Conservation (phyloP, 2,329 filamentous ascomycete genomes). For the Aureobasidium sp. region DNA sequence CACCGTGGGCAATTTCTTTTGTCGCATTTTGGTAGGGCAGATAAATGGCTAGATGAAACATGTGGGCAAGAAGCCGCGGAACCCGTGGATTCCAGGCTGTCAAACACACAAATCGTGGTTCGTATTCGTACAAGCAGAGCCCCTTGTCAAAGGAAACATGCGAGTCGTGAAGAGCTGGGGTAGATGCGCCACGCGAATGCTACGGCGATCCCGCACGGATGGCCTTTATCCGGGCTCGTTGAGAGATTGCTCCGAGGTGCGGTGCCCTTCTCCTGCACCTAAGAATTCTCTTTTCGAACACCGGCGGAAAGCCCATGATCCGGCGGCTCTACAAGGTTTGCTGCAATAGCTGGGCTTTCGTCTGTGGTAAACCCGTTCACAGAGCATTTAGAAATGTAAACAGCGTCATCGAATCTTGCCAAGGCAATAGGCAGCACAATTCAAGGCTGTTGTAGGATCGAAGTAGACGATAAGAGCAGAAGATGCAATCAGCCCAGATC, state of each 20-base stretch:
- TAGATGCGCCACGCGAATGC: not conserved
- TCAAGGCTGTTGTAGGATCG: not conserved
- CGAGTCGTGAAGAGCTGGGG: slow-evolving; percentile 3
- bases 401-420: not conserved
- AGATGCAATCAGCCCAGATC: not conserved
- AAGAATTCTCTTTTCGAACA: slow-evolving; percentile 1
- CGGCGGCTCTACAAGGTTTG: not conserved
- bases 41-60: not conserved
- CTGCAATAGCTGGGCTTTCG: slow-evolving; percentile 2
- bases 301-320: not conserved
- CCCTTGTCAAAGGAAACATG: not conserved
- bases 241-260: slow-evolving; percentile 5
- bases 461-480: not conserved
- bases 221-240: not conserved
- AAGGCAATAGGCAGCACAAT: not conserved
- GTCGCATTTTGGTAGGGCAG: not conserved
- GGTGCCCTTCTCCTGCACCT: not conserved
- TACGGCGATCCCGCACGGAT: slow-evolving; percentile 6
- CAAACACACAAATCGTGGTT: not conserved
- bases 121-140: not conserved
- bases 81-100: not conserved
- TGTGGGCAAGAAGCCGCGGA: not conserved
- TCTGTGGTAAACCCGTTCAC: not conserved
- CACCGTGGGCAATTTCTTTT: not conserved
- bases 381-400: not conserved